Percentiles rank a stretch among this genome's conserved stretches.
These are phyloP conservation scores for Candida labiduridarum DNA, from an alignment of 1,139 yeast species.

Conservation along the genomic window DNA sequence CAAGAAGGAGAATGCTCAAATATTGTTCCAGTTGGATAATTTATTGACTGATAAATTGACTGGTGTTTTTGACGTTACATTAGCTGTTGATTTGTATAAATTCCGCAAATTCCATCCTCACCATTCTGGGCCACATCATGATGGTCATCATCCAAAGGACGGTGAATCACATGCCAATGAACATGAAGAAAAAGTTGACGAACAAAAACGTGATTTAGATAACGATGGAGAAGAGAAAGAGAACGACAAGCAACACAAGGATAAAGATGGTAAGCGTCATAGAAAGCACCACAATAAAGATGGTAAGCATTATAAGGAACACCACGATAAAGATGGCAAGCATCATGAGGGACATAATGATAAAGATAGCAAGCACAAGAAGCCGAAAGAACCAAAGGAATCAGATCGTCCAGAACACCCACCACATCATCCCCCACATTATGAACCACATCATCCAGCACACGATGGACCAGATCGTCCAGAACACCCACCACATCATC, in stretches of 20 bases:
- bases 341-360: neutral
- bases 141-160: slow-evolving; percentile 7
- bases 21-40: slow-evolving; percentile 67
- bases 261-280: neutral
- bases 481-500: slow-evolving; percentile 4
- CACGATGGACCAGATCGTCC: slow-evolving; percentile 4
- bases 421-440: slow-evolving; percentile 3
- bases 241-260: neutral
- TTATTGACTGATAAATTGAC: slow-evolving; percentile 55
- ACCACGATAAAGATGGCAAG: neutral
- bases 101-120: slow-evolving; percentile 8
- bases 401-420: slow-evolving; percentile 1
- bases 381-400: slow-evolving; percentile 3
- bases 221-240: slow-evolving; percentile 3
- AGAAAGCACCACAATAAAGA: slow-evolving; percentile 5
- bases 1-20: slow-evolving; percentile 28
- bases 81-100: slow-evolving; percentile 54
- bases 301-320: slow-evolving; percentile 1
- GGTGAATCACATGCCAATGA: slow-evolving; percentile 1
- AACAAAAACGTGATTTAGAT: neutral
- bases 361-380: slow-evolving; percentile 5
- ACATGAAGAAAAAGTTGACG: neutral
- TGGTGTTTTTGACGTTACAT: slow-evolving; percentile 61
- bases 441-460: slow-evolving; percentile 5
- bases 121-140: neutral